Evolutionary conservation across 1,284 basidiomycete genomes (phyloP).

Genomic region (Tilletia setariae): DNA sequence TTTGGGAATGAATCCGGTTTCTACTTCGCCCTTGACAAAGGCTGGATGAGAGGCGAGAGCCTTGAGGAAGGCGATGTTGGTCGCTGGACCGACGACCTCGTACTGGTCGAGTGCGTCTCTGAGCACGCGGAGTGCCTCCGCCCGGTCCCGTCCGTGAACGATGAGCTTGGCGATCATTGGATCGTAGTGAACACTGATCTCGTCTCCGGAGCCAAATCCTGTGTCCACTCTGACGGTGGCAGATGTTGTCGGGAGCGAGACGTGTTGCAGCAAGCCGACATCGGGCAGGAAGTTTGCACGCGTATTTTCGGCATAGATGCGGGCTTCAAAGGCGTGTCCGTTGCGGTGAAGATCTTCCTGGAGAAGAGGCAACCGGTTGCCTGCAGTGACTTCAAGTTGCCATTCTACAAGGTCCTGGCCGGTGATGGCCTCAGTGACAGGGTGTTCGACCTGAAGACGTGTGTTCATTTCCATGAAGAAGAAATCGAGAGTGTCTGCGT

Average conservation of each 20-base stretch:
- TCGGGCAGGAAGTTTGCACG: conserved; percentile 72
- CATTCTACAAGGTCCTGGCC: conserved; percentile 88
- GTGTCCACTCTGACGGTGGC: conserved; percentile 82
- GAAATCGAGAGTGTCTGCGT: conserved; percentile 30
- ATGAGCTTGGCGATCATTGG: conserved; percentile 93
- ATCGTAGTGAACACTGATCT: conserved; percentile 72
- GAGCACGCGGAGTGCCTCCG: conserved; percentile 76
- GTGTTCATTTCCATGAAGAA: conserved; percentile 66
- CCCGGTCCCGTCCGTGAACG: conserved; percentile 79
- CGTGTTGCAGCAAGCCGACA: conserved; percentile 75
- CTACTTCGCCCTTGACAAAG: conserved; percentile 77
- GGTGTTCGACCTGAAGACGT: conserved; percentile 74
- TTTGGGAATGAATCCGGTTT: conserved; percentile 87
- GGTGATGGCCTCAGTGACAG: conserved; percentile 91
- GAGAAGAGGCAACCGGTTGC: conserved; percentile 73
- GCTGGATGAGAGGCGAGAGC: conserved; percentile 71
- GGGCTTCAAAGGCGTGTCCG: conserved; percentile 89
- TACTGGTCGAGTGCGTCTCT: conserved; percentile 79
- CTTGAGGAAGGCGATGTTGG: conserved; percentile 84
- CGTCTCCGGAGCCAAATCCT: conserved; percentile 77
- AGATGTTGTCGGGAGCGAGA: conserved; percentile 59
- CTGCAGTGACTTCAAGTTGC: conserved; percentile 76
- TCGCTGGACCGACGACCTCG: conserved; percentile 82
- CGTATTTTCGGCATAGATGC: conserved; percentile 88
- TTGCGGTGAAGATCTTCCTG: conserved; percentile 77